Evolutionary conservation across 805 yeast species (phyloP).

Genomic region (Kockiozyma suomiensis): DNA sequence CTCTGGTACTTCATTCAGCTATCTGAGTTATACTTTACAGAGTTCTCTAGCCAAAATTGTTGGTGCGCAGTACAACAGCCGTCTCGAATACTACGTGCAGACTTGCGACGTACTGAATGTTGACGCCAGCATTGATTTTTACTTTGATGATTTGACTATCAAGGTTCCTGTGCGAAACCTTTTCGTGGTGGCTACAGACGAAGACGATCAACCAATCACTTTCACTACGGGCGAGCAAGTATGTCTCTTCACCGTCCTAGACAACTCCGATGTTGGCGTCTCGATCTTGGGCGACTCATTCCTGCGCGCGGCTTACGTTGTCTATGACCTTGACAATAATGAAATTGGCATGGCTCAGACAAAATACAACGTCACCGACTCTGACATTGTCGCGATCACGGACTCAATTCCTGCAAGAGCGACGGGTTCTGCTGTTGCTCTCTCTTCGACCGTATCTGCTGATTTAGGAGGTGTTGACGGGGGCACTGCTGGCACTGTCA

Average conservation of each 20-base stretch:
- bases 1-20: constrained; percentile 57
- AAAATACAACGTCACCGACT: constrained; percentile 35
- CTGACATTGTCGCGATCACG: constrained; percentile 33
- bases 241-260: constrained; percentile 38
- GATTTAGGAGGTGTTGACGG: background rate
- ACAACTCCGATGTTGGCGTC: constrained; percentile 39
- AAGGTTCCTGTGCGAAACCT: constrained; percentile 48
- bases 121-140: constrained; percentile 45
- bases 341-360: constrained; percentile 61
- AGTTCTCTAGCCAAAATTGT: constrained; percentile 42
- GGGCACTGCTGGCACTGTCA: background rate
- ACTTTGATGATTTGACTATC: constrained; percentile 56
- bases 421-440: constrained; percentile 1
- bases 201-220: constrained; percentile 25
- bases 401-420: constrained; percentile 3
- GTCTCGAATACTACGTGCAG: constrained; percentile 48
- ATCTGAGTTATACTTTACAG: constrained; percentile 48
- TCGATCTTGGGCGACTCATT: constrained; percentile 65
- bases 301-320: constrained; percentile 65
- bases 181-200: constrained; percentile 22
- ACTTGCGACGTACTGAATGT: constrained; percentile 43
- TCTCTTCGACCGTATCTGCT: background rate
- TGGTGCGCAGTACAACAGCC: constrained; percentile 46
- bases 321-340: constrained; percentile 62
- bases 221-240: constrained; percentile 33